Base-by-base conservation (phyloP, 208 protist species). In the Trypanosoma platydactyli region DNA sequence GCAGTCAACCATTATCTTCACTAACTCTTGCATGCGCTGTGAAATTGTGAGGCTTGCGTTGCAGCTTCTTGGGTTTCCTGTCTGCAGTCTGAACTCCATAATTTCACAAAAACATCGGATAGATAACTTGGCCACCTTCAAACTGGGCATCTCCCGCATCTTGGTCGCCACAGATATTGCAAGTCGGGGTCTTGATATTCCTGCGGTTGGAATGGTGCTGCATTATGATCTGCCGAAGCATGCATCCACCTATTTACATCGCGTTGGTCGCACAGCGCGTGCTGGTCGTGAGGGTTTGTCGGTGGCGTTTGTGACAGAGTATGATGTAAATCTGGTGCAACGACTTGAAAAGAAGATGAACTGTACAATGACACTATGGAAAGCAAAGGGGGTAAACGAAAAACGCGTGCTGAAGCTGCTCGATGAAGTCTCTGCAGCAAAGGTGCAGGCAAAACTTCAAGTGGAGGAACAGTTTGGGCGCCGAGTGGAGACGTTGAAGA, bases 141-240 rank as follows among this genome's bases (percentile, higher is more conserved):
- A 99, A 72, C 68, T 88, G 6, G 97, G 97, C 58, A 78, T 86
- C 49, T 64, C 86, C 24, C 87, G 97, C 38, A 83, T 97, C 46
- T 67, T 97, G n/a, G 84, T 97, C 41, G 86, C 81, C 29, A 97
- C 94, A 6, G 94, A 97, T 57, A 91, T 97, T 41, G 89, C 91
- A n/a, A 85, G 89, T n/a, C 77, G 98, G 51, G 98, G 98, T 52
- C 81, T 99, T 1, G 98, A 99, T 69, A 99, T 99, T 42, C 97
- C 97, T 0, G 71, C 67, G 0, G 98, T 99, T 0, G 91, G 97
- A 53, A 29, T 98, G 0, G 98, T 99, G 30, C 77, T 99, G 27
- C 98, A 99, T 83, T 99, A 97, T 76, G 98, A 99, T 70, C 77
- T 99, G 20, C 98, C 98, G 1, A 91, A 89, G 44, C 80, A 98